phyloP scores from a whole-genome alignment of 1,284 basidiomycete species.

The Vanrija pseudolonga region DNA sequence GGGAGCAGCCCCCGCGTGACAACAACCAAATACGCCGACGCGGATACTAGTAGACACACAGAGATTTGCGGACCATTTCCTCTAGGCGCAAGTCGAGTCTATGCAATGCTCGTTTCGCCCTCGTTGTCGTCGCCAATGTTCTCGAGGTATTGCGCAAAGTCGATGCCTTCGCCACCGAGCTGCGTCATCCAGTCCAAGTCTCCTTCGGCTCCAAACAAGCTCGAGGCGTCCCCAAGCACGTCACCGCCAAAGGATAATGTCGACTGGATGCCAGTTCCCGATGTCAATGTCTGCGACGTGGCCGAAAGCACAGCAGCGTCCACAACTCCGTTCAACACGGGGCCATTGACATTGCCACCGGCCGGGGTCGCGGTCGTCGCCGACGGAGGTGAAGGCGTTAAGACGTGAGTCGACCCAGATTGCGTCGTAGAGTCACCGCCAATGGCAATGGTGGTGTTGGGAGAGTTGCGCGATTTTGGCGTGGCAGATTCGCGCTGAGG shows the following conservation, averaged over 20 bases:
- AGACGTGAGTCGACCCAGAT: constrained; percentile 19
- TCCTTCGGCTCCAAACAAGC: constrained; percentile 9
- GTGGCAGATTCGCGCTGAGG: constrained; percentile 32
- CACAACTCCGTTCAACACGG: constrained; percentile 4
- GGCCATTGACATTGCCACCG: constrained; percentile 1
- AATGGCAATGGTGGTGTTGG: constrained; percentile 22
- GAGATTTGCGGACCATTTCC: neutral
- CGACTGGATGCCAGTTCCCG: constrained; percentile 2
- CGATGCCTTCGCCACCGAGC: constrained; percentile 21
- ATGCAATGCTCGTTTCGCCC: constrained; percentile 23
- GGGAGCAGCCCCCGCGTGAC: neutral
- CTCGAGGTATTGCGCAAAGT: constrained; percentile 38
- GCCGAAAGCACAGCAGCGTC: neutral
- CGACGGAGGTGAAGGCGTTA: constrained; percentile 33
- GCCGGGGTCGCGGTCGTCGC: constrained; percentile 20
- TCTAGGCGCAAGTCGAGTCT: neutral
- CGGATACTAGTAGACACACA: neutral
- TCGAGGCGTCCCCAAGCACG: constrained; percentile 3
- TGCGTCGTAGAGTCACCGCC: constrained; percentile 12
- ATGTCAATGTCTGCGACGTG: neutral
- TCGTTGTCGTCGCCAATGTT: constrained; percentile 37
- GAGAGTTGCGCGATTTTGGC: constrained; percentile 44
- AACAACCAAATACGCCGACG: neutral
- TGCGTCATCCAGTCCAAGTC: constrained; percentile 16
- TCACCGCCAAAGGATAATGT: constrained; percentile 1